Conservation (phyloP, 768 basidiomycete genomes). For the Phylloporus sp. region DNA sequence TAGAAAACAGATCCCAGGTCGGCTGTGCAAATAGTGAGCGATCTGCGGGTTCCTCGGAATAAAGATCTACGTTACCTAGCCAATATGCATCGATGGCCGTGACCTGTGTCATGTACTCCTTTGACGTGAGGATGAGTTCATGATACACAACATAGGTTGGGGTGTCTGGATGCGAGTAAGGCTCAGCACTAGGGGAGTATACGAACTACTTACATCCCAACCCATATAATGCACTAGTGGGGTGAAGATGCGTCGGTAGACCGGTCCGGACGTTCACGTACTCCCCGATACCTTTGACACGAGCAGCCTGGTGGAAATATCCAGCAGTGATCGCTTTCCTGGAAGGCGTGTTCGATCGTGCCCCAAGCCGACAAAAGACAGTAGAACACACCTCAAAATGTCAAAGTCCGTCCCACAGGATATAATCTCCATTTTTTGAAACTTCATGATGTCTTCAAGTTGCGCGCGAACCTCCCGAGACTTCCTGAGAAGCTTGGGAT, state of each 20-base stretch:
- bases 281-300: constrained; percentile 98
- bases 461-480: constrained; percentile 92
- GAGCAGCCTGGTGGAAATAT: constrained; percentile 97
- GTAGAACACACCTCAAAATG: constrained; percentile 54
- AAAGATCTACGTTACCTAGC: constrained; percentile 59
- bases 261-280: constrained; percentile 97
- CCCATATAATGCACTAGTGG: constrained; percentile 94
- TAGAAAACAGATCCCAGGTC: constrained; percentile 96
- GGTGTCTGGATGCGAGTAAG: constrained; percentile 53
- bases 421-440: constrained; percentile 92
- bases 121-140: constrained; percentile 91
- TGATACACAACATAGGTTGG: constrained; percentile 97
- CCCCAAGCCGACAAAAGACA: not conserved
- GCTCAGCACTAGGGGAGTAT: not conserved
- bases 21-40: constrained; percentile 43
- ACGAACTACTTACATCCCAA: constrained; percentile 70
- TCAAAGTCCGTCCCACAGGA: constrained; percentile 96
- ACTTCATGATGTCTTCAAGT: constrained; percentile 98
- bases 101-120: constrained; percentile 99
- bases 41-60: not conserved
- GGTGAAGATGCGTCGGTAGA: constrained; percentile 91
- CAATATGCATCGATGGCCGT: constrained; percentile 96
- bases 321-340: constrained; percentile 97
- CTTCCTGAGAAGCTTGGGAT: constrained; percentile 93
- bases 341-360: not conserved